Evolutionary conservation across 2,329 filamentous ascomycete genomes (phyloP), one percentile per base, ranked within the genome.

Genomic region (Calonectria pseudoreteaudii): DNA sequence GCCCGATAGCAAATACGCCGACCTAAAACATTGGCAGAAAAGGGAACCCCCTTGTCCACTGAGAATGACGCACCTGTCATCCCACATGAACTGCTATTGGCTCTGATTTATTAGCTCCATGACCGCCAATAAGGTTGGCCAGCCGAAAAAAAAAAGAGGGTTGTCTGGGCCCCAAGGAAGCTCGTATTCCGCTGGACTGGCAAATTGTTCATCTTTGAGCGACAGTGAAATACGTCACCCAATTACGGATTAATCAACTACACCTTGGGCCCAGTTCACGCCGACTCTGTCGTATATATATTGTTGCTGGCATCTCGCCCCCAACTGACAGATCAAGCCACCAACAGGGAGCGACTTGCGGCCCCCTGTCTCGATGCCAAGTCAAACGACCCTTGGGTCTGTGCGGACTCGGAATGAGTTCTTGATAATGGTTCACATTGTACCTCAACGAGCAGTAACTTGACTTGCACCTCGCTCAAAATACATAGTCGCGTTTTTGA

Each of bases 161-260:
- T 13, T 41, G 56, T 4, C 26, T 36, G 31, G 41, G 56, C 34
- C 26, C 36, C 38, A 62, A 41, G 50, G 41, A 62, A 62, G 36
- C 56, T 62, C 56, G 56, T 62, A 62, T 62, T 62, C 34, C 23
- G 36, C 34, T 36, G 26, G 38, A 26, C 36, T 62, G 56, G 56
- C n/a, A 62, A 62, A 62, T 62, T 44, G 38, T 62, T 62, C 36
- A 62, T 62, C n/a, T 62, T 62, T 23, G 56, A 62, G 23, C 56
- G 56, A 62, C 31, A 18, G 23, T 18, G 23, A 28, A 18, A 14
- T 62, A 38, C 30, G 53, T 41, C n/a, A 26, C n/a, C 56, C 56
- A 11, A 41, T 11, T 62, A 26, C 34, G 56, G 34, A 26, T 62
- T 41, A 18, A 23, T 41, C 56, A 62, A 62, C 28, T 62, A 26